These are phyloP conservation scores for Brassica carinata DNA, from an alignment of 345 rosid genomes.

Conservation along the genomic window DNA sequence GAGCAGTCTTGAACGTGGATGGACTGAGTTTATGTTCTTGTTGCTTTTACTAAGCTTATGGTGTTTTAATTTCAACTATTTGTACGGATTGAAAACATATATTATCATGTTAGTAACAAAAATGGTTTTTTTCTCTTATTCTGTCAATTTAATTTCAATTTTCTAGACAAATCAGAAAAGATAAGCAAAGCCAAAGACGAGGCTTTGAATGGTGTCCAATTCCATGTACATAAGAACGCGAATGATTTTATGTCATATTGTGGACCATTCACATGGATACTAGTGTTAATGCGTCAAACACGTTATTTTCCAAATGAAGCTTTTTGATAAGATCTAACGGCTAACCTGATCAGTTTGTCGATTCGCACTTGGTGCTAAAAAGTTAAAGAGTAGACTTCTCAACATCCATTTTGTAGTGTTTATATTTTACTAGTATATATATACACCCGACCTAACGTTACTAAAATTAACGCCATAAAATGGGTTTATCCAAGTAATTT, in stretches of 20 bases:
- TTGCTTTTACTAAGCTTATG: constrained; percentile 6
- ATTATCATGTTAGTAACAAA: not conserved
- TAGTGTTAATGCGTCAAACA: not conserved
- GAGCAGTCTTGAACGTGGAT: constrained; percentile 10
- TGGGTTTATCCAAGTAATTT: not conserved
- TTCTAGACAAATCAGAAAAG: not conserved
- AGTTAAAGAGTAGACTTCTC: not conserved
- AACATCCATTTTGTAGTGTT: not conserved
- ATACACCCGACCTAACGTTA: not conserved
- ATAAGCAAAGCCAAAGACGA: constrained; percentile 11
- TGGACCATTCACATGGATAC: not conserved
- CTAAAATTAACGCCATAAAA: not conserved
- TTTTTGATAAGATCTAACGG: not conserved
- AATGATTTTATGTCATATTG: not conserved
- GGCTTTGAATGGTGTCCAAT: not conserved
- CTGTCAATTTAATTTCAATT: not conserved
- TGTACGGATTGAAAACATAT: not conserved
- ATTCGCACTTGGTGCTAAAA: not conserved
- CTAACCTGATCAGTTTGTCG: not conserved
- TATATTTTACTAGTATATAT: not conserved
- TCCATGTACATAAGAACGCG: not conserved
- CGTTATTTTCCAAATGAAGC: not conserved
- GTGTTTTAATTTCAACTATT: not conserved
- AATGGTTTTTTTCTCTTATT: not conserved
- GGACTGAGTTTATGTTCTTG: not conserved